Evolutionary conservation across 257 asterid species (phyloP), one percentile per base, ranked within the genome.

Genomic region (Solanum ossicruentum): DNA sequence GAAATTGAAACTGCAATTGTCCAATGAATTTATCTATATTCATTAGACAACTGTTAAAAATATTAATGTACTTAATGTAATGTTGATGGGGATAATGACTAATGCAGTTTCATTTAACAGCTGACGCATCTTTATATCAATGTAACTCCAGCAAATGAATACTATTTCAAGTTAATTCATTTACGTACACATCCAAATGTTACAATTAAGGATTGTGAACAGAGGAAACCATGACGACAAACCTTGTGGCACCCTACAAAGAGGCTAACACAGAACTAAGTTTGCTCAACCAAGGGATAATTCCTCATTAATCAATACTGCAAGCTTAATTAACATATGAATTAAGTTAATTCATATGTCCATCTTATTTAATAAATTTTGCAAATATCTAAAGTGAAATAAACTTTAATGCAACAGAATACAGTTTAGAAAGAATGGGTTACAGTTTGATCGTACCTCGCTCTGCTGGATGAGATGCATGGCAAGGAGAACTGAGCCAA

Each of bases 401-500:
- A 28, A 15, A 20, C 12, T 66, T 39, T 20, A n/a, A 65, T 66
- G 73, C 32, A 71, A 26, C 10, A 28, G n/a, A 49, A 5, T 8
- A 28, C n/a, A 51, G 7, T 16, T 32, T 7, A 41, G 45, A 55
- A 28, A 77, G 17, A 8, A 26, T 26, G 5, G 55, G 49, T n/a
- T 18, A 39, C 9, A 77, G 65, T 15, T 16, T 77, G 82, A 51
- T 70, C 87, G 78, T 78, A 92, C 99, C 97, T 88, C 97, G 90
- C 66, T 90, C 97, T 12, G 95, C 23, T 16, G 88, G 91, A 79
- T 56, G 98, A 84, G 92, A 85, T 5, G 87, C 52, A 23, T 88
- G 94, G 80, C 99, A 97, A 49, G 93, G 89, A 65, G 97, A 91
- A 85, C 87, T 82, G 41, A 91, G 89, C 99, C 98, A 94, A 72